Base-by-base conservation (phyloP, 768 basidiomycete genomes). In the Porphyrellus cyaneotinctus region DNA sequence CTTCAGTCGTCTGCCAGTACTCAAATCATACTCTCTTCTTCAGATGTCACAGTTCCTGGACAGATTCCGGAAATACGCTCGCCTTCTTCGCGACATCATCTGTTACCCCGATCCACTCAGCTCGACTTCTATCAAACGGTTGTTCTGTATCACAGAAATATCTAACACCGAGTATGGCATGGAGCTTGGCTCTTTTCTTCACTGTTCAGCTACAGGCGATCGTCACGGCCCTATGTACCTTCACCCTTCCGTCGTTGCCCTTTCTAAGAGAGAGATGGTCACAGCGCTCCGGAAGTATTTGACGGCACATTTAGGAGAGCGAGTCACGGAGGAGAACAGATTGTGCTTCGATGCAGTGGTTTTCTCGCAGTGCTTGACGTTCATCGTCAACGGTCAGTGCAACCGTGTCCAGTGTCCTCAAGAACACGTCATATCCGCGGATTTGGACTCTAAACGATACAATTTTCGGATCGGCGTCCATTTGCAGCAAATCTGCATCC, bases 401-500 rank as follows among this genome's bases (percentile, higher is more conserved):
- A 53, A 63, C 20, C 54, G 58, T 6, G 3, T 1, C 0, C 26
- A 53, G 4, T 83, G 81, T 51, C 62, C 62, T 4, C 64, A 69
- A 35, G 66, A 72, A 13, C 80, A 81, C 49, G 47, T 70, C 26
- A 42, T 45, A 17, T 15, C 60, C 1, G 42, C 67, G 2, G 57
- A 68, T 18, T 51, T 68, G 43, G 64, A 60, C 31, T 31, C 62
- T 2, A 57, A 57, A n/a, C 70, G 67, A 58, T 82, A 75, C 44
- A 76, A 78, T 38, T 22, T 59, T 18, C 74, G 75, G 13, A 62
- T 82, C 8, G 64, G 73, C 5, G 61, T 79, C 26, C 74, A 79
- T 56, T 52, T 84, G 2, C 74, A 75, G 42, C 79, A 82, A 44
- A 75, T 84, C 2, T 57, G 72, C 43, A 78, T 83, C 15, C 69